phyloP scores from a whole-genome alignment of 768 basidiomycete genomes.

The Podaxis rugospora region DNA sequence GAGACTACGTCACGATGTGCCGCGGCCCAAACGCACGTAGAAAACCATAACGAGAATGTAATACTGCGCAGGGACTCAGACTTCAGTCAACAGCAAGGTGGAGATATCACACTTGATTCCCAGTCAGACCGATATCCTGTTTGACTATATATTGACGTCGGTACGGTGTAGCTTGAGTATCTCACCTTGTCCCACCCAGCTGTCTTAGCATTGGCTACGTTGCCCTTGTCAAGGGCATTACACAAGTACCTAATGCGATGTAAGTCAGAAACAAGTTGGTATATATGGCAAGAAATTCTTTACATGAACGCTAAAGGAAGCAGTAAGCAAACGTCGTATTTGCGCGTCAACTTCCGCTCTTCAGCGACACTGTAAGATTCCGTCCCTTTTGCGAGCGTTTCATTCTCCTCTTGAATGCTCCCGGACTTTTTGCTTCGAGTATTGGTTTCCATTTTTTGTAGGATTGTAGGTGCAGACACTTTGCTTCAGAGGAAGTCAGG shows the following conservation, averaged over 20 bases:
- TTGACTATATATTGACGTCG: neutral
- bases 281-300: neutral
- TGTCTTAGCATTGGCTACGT: slow-evolving; percentile 50
- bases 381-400: neutral
- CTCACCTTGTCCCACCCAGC: slow-evolving; percentile 44
- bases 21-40: slow-evolving; percentile 26
- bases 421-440: neutral
- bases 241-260: slow-evolving; percentile 35
- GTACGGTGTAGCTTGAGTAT: neutral
- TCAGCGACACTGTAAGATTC: slow-evolving; percentile 17
- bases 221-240: slow-evolving; percentile 47
- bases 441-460: neutral
- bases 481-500: neutral
- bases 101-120: slow-evolving; percentile 33
- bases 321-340: slow-evolving; percentile 37
- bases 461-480: neutral
- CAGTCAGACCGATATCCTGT: slow-evolving; percentile 37
- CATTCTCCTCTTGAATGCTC: slow-evolving; percentile 4
- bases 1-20: neutral
- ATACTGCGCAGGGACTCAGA: slow-evolving; percentile 26
- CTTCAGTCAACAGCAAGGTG: neutral
- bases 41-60: slow-evolving; percentile 46
- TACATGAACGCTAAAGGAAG: slow-evolving; percentile 43
- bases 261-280: neutral
- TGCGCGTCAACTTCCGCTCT: slow-evolving; percentile 30